Percentiles rank a stretch among this genome's conserved stretches.
Evolutionary conservation across 2,329 filamentous ascomycete species (phyloP).

Genomic region (Penicillium psychrosexuale): DNA sequence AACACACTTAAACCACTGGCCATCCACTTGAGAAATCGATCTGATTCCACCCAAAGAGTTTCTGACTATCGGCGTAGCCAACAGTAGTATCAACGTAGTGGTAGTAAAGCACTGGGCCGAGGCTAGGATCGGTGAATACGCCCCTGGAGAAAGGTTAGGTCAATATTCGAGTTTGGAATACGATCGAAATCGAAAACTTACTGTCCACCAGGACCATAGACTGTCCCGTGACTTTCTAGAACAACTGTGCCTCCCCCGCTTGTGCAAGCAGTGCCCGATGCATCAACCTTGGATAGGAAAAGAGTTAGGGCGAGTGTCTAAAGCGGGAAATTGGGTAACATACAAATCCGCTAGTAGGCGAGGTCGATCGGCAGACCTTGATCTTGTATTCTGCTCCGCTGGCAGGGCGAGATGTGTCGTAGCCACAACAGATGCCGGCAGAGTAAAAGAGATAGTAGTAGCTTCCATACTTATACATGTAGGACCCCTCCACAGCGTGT

Average conservation of each 20-base stretch:
- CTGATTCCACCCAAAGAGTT: conserved; percentile 49
- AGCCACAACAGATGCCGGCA: conserved; percentile 60
- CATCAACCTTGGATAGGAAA: conserved; percentile 44
- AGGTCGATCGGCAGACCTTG: conserved; percentile 59
- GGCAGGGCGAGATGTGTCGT: conserved; percentile 51
- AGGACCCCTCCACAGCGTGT: conserved; percentile 57
- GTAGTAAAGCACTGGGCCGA: conserved; percentile 60
- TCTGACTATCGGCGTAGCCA: conserved; percentile 50
- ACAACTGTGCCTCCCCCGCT: conserved; percentile 60
- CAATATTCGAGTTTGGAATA: neutral
- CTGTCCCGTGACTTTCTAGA: conserved; percentile 56
- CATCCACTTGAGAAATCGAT: conserved; percentile 46
- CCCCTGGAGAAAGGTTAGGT: conserved; percentile 23
- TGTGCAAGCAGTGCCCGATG: conserved; percentile 52
- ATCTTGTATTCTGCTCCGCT: conserved; percentile 64
- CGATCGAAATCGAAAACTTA: conserved; percentile 39
- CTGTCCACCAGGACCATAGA: conserved; percentile 66
- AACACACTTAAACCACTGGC: conserved; percentile 38
- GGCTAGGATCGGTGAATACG: conserved; percentile 30
- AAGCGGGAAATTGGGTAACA: conserved; percentile 10
- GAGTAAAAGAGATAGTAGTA: conserved; percentile 67
- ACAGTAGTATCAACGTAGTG: conserved; percentile 58
- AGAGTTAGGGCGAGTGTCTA: neutral
- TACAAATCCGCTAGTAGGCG: conserved; percentile 54
- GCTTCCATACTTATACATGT: conserved; percentile 53